Conservation (phyloP, 345 rosid genomes). For the Pistacia vera region DNA sequence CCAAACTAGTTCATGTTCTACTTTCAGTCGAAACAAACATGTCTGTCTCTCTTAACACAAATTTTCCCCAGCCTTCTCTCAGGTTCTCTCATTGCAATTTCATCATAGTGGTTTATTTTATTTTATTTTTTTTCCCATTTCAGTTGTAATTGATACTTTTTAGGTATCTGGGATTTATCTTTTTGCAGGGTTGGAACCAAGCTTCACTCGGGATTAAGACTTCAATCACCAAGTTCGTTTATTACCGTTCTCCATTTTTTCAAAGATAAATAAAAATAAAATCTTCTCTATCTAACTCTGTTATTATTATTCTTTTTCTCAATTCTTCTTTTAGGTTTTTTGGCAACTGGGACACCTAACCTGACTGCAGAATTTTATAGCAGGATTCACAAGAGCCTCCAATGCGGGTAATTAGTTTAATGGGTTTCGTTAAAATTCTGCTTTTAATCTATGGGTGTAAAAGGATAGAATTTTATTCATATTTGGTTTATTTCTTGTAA, state of each 20-base stretch:
- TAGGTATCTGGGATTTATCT: slow-evolving; percentile 5
- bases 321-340: slow-evolving; percentile 38
- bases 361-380: slow-evolving; percentile 68
- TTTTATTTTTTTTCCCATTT: too few species aligned
- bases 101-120: too few species aligned
- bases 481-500: background rate
- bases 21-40: too few species aligned
- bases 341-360: slow-evolving; percentile 55
- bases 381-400: slow-evolving; percentile 68
- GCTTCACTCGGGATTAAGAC: slow-evolving; percentile 74
- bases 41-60: too few species aligned
- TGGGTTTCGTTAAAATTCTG: background rate
- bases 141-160: too few species aligned
- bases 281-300: background rate
- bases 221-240: slow-evolving; percentile 61
- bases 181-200: slow-evolving; percentile 62
- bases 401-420: slow-evolving; percentile 51
- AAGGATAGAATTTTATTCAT: background rate
- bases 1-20: too few species aligned
- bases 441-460: background rate
- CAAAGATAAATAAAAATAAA: too few species aligned
- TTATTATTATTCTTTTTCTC: background rate
- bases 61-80: too few species aligned
- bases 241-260: slow-evolving; percentile 13
- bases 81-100: too few species aligned